These are phyloP conservation scores for Stephanodiscus minutulus DNA, from an alignment of 108 stramenopile genomes.

Conservation along the genomic window DNA sequence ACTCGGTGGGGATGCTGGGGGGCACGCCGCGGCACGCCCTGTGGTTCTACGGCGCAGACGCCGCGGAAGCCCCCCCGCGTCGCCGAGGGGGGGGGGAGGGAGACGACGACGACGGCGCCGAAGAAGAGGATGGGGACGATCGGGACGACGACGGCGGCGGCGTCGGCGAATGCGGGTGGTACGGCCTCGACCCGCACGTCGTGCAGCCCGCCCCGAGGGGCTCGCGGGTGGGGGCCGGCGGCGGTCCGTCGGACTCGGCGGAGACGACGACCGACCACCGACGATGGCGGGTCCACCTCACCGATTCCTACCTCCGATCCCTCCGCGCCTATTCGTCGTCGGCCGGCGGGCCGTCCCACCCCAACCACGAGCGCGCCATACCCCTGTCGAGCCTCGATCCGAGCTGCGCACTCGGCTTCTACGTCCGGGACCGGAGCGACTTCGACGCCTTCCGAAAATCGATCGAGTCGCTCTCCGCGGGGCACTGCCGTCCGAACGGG, in stretches of 20 bases:
- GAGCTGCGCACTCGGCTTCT: slow-evolving; percentile 86
- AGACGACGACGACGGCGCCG: not conserved
- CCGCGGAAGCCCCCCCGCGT: slow-evolving; percentile 16
- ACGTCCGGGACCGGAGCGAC: slow-evolving; percentile 69
- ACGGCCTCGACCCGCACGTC: slow-evolving; percentile 90
- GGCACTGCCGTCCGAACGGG: slow-evolving; percentile 35
- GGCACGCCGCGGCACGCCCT: slow-evolving; percentile 86
- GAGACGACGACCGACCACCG: slow-evolving; percentile 1
- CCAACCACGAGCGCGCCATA: slow-evolving; percentile 51
- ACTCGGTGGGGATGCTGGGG: slow-evolving; percentile 88
- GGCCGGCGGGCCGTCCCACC: slow-evolving; percentile 30
- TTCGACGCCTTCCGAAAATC: slow-evolving; percentile 55
- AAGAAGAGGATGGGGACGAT: not conserved
- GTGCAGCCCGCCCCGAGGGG: slow-evolving; percentile 74
- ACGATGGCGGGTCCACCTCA: slow-evolving; percentile 51
- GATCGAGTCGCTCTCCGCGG: slow-evolving; percentile 39
- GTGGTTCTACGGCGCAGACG: slow-evolving; percentile 87
- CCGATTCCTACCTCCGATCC: slow-evolving; percentile 75
- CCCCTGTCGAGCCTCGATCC: slow-evolving; percentile 82
- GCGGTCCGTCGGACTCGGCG: not conserved
- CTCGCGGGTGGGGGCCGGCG: slow-evolving; percentile 23
- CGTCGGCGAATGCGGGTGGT: too few relatives aligned
- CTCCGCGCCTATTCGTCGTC: slow-evolving; percentile 58
- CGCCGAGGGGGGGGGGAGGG: too few relatives aligned
- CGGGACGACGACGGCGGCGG: slow-evolving; percentile 48